phyloP scores from a whole-genome alignment of 2,329 filamentous ascomycete species.

The Claviceps capensis region DNA sequence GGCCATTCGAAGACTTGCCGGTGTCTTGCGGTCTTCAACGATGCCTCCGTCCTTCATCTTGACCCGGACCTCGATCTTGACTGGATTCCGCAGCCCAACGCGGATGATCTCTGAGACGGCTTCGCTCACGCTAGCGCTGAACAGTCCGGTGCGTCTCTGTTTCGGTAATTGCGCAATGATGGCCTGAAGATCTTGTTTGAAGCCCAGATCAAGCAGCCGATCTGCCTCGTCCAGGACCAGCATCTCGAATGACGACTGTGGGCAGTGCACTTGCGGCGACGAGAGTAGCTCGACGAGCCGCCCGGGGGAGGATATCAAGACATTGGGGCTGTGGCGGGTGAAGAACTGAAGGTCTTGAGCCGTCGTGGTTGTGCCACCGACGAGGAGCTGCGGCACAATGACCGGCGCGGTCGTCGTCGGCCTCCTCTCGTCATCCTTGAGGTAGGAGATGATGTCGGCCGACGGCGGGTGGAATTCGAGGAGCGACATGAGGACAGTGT shows the following conservation, averaged over 20 bases:
- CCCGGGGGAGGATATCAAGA: conserved; percentile 83
- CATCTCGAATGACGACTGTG: conserved; percentile 79
- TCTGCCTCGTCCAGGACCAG: conserved; percentile 93
- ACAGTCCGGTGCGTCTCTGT: conserved; percentile 82
- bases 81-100: conserved; percentile 83
- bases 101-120: conserved; percentile 87
- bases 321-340: conserved; percentile 69
- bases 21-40: conserved; percentile 71
- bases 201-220: conserved; percentile 80
- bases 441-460: conserved; percentile 45
- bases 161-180: conserved; percentile 80
- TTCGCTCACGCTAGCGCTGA: conserved; percentile 92
- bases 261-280: conserved; percentile 76
- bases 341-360: conserved; percentile 81
- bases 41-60: conserved; percentile 54
- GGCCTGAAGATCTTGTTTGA: conserved; percentile 78
- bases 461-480: conserved; percentile 75
- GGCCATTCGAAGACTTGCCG: conserved; percentile 83
- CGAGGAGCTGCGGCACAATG: conserved; percentile 76
- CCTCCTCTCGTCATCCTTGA: conserved; percentile 42
- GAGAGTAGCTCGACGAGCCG: conserved; percentile 76
- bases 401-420: conserved; percentile 31
- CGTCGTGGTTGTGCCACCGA: conserved; percentile 66
- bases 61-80: conserved; percentile 89
- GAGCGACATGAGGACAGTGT: conserved; percentile 63